Evolutionary conservation across 139 green algal species (phyloP).

Genomic region (Tetradesmus obliquus): DNA sequence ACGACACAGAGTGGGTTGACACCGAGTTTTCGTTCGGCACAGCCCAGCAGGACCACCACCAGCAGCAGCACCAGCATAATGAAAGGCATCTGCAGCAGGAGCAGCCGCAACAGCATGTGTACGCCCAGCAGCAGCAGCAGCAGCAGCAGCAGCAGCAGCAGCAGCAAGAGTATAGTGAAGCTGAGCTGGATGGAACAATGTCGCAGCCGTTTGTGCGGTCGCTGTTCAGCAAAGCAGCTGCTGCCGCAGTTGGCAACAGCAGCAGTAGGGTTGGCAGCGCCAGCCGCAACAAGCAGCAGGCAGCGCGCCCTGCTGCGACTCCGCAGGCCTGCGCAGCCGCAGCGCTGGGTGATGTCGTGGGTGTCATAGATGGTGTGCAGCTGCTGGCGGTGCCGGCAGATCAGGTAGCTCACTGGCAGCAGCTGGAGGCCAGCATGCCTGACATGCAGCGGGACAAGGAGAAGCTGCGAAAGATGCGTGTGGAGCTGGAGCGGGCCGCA

Average conservation of each 20-base stretch:
- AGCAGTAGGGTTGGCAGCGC: background rate
- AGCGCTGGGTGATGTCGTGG: background rate
- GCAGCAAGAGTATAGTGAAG: background rate
- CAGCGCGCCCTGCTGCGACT: background rate
- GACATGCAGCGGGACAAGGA: conserved; percentile 54
- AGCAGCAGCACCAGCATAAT: background rate
- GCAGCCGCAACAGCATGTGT: conserved; percentile 13
- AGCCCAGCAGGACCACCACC: background rate
- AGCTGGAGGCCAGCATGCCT: conserved; percentile 46
- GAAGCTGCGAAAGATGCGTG: conserved; percentile 59
- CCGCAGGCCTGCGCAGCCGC: background rate
- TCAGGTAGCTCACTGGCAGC: background rate
- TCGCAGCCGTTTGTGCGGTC: conserved; percentile 58
- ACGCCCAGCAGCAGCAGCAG: conserved; percentile 1
- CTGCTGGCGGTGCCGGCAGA: conserved; percentile 36
- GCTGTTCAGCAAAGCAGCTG: conserved; percentile 47
- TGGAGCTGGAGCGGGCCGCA: conserved; percentile 71
- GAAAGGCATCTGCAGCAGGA: conserved; percentile 16
- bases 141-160: background rate
- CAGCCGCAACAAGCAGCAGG: no score
- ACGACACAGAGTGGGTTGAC: conserved; percentile 45
- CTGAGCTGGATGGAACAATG: background rate
- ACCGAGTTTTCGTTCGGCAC: conserved; percentile 42
- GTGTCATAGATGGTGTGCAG: background rate
- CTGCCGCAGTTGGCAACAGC: background rate